These are phyloP conservation scores for Russula vinacea DNA, from an alignment of 768 basidiomycete genomes.

Conservation along the genomic window DNA sequence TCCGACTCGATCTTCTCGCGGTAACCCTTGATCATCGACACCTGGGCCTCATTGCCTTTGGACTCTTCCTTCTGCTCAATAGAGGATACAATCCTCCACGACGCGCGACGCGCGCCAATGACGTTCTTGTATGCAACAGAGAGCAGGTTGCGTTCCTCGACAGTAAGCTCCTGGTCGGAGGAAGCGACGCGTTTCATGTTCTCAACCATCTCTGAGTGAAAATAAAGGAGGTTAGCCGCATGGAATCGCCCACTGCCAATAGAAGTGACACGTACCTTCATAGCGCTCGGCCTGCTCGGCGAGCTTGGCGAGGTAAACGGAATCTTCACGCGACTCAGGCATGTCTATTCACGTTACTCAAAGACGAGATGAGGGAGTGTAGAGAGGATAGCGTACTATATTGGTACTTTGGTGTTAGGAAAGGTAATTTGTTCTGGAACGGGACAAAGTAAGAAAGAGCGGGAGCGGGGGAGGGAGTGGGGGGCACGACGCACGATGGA, in stretches of 20 bases:
- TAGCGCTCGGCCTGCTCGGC: slow-evolving; percentile 99
- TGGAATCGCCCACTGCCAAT: slow-evolving; percentile 13
- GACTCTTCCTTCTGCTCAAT: slow-evolving; percentile 99
- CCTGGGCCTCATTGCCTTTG: slow-evolving; percentile 95
- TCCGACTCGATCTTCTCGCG: slow-evolving; percentile 97
- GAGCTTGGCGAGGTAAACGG: slow-evolving; percentile 99
- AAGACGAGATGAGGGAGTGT: slow-evolving; percentile 11
- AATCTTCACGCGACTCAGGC: slow-evolving; percentile 89
- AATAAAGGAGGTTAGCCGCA: slow-evolving; percentile 26
- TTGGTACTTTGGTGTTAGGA: slow-evolving; percentile 31
- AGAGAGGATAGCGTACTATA: slow-evolving; percentile 17
- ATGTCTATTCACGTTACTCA: slow-evolving; percentile 46
- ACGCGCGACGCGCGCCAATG: slow-evolving; percentile 95
- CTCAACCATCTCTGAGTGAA: slow-evolving; percentile 83
- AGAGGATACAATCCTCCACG: slow-evolving; percentile 96
- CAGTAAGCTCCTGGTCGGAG: slow-evolving; percentile 95
- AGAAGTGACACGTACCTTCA: slow-evolving; percentile 60
- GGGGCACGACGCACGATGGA: slow-evolving; percentile 21
- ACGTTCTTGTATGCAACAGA: slow-evolving; percentile 99
- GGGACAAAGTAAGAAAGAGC: slow-evolving; percentile 23
- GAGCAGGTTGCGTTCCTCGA: slow-evolving; percentile 91
- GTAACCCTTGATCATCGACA: slow-evolving; percentile 96
- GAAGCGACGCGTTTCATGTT: slow-evolving; percentile 99
- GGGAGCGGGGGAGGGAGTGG: slow-evolving; percentile 15
- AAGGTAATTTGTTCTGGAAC: slow-evolving; percentile 23